Base-by-base conservation (phyloP, 257 asterid species). In the Handroanthus guayacan region DNA sequence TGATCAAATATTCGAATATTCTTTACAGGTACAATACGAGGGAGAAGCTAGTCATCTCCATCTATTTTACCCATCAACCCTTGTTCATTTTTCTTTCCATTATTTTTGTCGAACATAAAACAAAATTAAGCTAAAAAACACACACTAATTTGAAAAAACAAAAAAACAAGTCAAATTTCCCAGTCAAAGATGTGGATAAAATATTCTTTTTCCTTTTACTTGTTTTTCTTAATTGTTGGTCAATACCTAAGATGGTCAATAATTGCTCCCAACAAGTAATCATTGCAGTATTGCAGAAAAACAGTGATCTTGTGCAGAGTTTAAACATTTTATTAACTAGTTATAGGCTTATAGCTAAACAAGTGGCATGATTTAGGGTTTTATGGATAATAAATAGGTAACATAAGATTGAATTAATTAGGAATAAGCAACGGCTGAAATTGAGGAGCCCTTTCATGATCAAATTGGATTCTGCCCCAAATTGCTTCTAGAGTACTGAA, bases 251-350 rank as follows among this genome's bases (percentile, higher is more conserved):
- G 31, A 67, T 66, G 61, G 60, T 48, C n/a, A 48, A 36, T 47
- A 45, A n/a, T 48, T 48, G 62, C 37, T 68, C 65, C 43, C 20
- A 69, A 69, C 81, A 56, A 68, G 65, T 47, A 45, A 56, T 74
- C 75, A 39, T 58, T 67, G 50, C 60, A 67, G 45, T 41, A 11
- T 36, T 39, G 18, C 12, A 37, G 47, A 38, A 2, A 9, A 38
- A 34, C 47, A 14, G 36, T 62, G 47, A 62, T 14, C 4, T 16
- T 31, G 3, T 60, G 51, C 69, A 63, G 67, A 5, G 31, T 37
- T n/a, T 48, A 37, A 63, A 37, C 1, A 63, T 63, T 31, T 13
- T 11, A 8, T 13, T 11, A 8, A 34, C 1, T 25, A 62, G 20
- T 25, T 25, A 25, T 25, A 25, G 31, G 31, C 31, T 62, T n/a